Evolutionary conservation across 495 filamentous ascomycete genomes (phyloP), one percentile per base, ranked within the genome.

Genomic region (Penicillium lividum): DNA sequence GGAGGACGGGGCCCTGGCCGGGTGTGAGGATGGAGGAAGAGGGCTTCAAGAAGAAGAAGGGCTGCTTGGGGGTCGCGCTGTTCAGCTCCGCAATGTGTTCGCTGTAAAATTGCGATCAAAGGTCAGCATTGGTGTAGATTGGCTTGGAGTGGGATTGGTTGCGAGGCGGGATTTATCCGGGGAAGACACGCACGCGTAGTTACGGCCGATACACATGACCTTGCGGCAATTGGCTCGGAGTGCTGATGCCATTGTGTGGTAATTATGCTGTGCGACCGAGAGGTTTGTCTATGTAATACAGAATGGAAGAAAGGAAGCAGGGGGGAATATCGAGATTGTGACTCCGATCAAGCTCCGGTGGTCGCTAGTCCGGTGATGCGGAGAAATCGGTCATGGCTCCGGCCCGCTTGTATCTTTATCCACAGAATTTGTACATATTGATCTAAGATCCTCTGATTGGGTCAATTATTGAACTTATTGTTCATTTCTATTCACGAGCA

Each of bases 1-100:
- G 84, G 53, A 96, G 84, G 38, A 97, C 85, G n/a, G 92, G 89
- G 5, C 95, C 93, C 29, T 81, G 79, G 40, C 80, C 79, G 3
- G 93, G 92, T 15, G 86, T 80, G 1, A 97, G 83, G 60, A 99
- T 87, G 16, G 91, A 86, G 53, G 86, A 86, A 0, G 91, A 69
- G 6, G 94, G 95, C 82, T 99, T 99, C 59, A 97, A 83, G 84
- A 99, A 99, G 86, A 96, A 99, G 77, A 99, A 97, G 6, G 95
- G 94, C 69, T 95, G 89, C 72, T 90, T 91, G 54, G 94, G 92
- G 45, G 84, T 81, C 55, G 81, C 77, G 73, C 86, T 96, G 78
- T 91, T 91, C 64, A 99, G 83, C 80, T 99, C 94, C 64, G 86
- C 81, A 66, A 97, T 88, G 76, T 99, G 94, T 77, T 97, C 93